Evolutionary conservation across 2,329 filamentous ascomycete species (phyloP).

Genomic region (Ceratocystis ficicola): DNA sequence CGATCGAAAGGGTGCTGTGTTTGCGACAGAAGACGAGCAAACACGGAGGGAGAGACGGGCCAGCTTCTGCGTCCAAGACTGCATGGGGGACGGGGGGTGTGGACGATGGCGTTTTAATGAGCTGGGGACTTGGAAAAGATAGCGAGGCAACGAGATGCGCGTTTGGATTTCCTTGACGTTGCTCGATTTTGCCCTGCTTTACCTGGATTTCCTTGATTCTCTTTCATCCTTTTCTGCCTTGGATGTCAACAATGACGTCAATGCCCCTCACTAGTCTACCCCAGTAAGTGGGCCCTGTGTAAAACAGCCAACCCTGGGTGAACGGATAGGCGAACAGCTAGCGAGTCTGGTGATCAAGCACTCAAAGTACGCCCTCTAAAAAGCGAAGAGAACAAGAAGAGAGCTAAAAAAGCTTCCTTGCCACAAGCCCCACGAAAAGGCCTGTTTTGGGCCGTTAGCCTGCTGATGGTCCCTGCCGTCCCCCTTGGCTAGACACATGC

Average conservation of each 20-base stretch:
- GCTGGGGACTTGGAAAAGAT: not conserved
- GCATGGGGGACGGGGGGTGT: not conserved
- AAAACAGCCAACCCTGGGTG: not conserved
- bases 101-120: no score
- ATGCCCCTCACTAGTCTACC: not conserved
- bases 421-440: no score
- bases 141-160: not conserved
- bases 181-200: not conserved
- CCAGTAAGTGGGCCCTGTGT: not conserved
- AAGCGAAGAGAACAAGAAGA: no score
- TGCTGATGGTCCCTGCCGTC: no score
- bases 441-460: no score
- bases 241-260: not conserved
- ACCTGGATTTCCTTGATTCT: no score
- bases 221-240: not conserved
- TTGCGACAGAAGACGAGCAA: not conserved
- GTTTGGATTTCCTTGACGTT: not conserved
- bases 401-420: no score
- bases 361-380: no score
- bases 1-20: not conserved
- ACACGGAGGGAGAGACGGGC: not conserved
- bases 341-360: not conserved
- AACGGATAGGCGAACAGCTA: not conserved
- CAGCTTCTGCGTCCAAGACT: not conserved
- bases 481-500: no score